Evolutionary conservation across 2,329 filamentous ascomycete genomes (phyloP).

Genomic region (Sclerotinia subarctica): DNA sequence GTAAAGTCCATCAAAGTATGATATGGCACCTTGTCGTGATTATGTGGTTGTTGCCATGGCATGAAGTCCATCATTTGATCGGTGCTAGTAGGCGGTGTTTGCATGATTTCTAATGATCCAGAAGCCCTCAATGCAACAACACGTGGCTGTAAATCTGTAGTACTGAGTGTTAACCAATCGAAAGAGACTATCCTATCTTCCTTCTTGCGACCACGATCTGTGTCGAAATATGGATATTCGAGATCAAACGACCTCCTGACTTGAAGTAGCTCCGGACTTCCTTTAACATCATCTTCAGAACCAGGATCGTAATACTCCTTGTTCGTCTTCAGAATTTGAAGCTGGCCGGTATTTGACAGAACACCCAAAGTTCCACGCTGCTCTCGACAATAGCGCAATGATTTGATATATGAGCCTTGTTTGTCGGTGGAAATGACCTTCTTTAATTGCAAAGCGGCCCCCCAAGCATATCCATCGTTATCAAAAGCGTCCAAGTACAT

Average conservation of each 20-base stretch:
- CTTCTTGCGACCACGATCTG: conserved; percentile 45
- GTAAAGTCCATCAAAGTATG: conserved; percentile 55
- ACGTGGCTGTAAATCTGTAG: conserved; percentile 54
- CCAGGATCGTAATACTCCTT: conserved; percentile 50
- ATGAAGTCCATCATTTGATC: conserved; percentile 59
- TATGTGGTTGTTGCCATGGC: conserved; percentile 58
- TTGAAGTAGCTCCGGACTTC: conserved; percentile 57
- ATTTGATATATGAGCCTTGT: conserved; percentile 56
- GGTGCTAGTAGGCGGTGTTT: conserved; percentile 57
- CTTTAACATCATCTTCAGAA: conserved; percentile 45
- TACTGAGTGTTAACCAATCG: conserved; percentile 62
- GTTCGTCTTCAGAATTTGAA: conserved; percentile 58
- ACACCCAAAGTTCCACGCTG: conserved; percentile 59
- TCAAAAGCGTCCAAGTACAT: conserved; percentile 58
- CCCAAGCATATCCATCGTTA: conserved; percentile 60
- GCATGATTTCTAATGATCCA: conserved; percentile 59
- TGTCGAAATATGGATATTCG: conserved; percentile 55
- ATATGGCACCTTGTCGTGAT: conserved; percentile 48
- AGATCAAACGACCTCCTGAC: conserved; percentile 60
- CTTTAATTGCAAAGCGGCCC: conserved; percentile 57
- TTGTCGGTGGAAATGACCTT: conserved; percentile 53
- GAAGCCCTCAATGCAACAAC: conserved; percentile 58
- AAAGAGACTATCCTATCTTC: conserved; percentile 62
- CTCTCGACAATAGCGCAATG: conserved; percentile 61
- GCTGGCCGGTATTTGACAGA: conserved; percentile 59